Base-by-base conservation (phyloP, 192 early-diverging fungal genomes). In the Linderina pennispora region DNA sequence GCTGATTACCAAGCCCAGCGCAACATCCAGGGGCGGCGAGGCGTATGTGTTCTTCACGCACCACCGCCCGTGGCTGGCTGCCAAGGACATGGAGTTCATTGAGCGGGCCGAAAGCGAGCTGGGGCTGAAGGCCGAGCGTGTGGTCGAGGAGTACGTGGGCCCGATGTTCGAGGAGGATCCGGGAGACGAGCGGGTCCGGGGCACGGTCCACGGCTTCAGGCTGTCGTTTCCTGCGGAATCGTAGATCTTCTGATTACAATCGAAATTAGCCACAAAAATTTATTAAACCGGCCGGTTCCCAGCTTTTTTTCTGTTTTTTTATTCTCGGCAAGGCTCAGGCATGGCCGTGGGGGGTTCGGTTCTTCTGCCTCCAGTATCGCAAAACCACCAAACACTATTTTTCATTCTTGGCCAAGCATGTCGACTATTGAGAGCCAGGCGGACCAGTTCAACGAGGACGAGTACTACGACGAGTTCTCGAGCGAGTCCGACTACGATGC, bases 121-220 rank as follows among this genome's bases (percentile, higher is more conserved):
- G 42, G 80, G 79, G 0, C 87, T 93, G 36, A 57, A 72, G 39
- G 80, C 72, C 2, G 82, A 87, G 25, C 79, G 85, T 43, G 54
- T 95, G 3, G 54, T 78, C 15, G 76, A 86, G 18, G 57, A 80
- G 40, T 84, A 76, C 32, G 85, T 87, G 59, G 75, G 65, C 2
- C 79, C 80, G 2, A 95, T 95, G 92, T 95, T 95, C 73, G 80
- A 84, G 23, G 81, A 90, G 31, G 92, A 95, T 65, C 70, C 75
- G 10, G 92, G 92, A 3, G 82, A 86, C 55, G 77, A 83, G 43
- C 65, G 68, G 5, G 84, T 92, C 2, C 70, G 92, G 17, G 70
- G 78, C 13, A 95, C 90, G 13, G 88, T 95, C 23, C 76, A 91
- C 52, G 82, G 83, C 13, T 95, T 80, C 65, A 79, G 75, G 19